Evolutionary conservation across 768 basidiomycete genomes (phyloP).

Genomic region (Nidularia sp.): DNA sequence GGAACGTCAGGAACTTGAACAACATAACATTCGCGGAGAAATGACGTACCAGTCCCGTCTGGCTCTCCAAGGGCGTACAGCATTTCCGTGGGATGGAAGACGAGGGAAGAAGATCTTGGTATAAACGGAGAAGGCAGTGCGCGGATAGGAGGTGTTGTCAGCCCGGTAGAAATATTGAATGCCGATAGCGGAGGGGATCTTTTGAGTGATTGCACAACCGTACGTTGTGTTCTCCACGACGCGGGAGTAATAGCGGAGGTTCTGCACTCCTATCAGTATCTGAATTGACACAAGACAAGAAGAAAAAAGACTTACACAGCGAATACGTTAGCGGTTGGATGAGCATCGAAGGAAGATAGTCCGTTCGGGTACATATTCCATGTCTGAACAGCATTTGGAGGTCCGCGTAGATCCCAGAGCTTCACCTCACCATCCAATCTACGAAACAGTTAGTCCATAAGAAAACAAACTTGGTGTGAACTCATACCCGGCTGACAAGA

Average conservation of each 20-base stretch:
- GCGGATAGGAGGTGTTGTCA: conserved; percentile 52
- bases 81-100: conserved; percentile 88
- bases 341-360: conserved; percentile 82
- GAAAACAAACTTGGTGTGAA: not conserved
- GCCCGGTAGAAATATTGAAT: conserved; percentile 49
- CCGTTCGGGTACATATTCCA: conserved; percentile 70
- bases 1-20: not conserved
- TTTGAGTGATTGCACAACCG: conserved; percentile 55
- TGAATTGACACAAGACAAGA: not conserved
- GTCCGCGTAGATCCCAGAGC: conserved; percentile 82
- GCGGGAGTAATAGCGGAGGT: conserved; percentile 57
- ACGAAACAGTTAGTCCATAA: conserved; percentile 1
- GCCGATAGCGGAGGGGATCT: conserved; percentile 33
- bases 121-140: conserved; percentile 54
- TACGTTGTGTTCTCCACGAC: conserved; percentile 65
- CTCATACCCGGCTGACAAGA: conserved; percentile 82
- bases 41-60: conserved; percentile 56
- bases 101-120: conserved; percentile 57
- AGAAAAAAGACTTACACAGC: conserved; percentile 60
- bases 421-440: conserved; percentile 90
- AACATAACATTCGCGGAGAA: not conserved
- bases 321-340: conserved; percentile 78
- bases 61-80: conserved; percentile 69
- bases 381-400: conserved; percentile 52
- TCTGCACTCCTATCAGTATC: conserved; percentile 22